Evolutionary conservation across 2,329 filamentous ascomycete genomes (phyloP), one percentile per base, ranked within the genome.

Genomic region (Phialemonium atrogriseum): DNA sequence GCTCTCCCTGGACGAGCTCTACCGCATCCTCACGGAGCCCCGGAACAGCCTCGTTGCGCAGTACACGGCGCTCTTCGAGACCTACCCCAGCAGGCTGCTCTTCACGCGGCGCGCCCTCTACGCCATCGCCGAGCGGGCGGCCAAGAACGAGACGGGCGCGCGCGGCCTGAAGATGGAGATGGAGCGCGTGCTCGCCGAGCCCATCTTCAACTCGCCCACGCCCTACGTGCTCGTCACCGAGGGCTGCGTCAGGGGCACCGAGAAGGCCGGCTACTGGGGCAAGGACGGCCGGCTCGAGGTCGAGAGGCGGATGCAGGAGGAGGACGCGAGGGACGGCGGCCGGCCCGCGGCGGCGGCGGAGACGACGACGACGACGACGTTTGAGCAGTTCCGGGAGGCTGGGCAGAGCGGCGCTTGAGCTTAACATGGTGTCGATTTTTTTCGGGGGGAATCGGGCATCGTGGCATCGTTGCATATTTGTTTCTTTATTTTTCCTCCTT

Each of bases 21-120:
- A 89, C 32, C 79, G 88, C 32, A 91, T 98, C 39, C 69, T 98
- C 23, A 95, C 86, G 0, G 89, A 96, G 53, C 91, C 91, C 1
- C 78, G 84, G 36, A 94, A 95, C 59, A 85, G 80, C 32, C 70
- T 98, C 1, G 69, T 94, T 4, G 77, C 80, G 27, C 91, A 98
- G 58, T 96, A 95, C 56, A 83, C 80, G 12, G 80, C 87, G 3
- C 74, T 95, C 2, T 95, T 96, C 51, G 75, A 82, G 35, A 80
- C 75, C 1, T 80, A 77, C 39, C 81, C 91, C 0, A 86, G 82
- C 33, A 80, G 84, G 28, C 65, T 98, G 3, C 77, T 75, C 42
- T 93, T 96, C 59, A 95, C 89, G 0, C 80, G 76, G 4, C 76
- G 77, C 6, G 83, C 89, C 0, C 62, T 96, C n/a, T 70, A 78